Evolutionary conservation across 345 rosid species (phyloP), one percentile per base, ranked within the genome.

Genomic region (Pistacia vera): DNA sequence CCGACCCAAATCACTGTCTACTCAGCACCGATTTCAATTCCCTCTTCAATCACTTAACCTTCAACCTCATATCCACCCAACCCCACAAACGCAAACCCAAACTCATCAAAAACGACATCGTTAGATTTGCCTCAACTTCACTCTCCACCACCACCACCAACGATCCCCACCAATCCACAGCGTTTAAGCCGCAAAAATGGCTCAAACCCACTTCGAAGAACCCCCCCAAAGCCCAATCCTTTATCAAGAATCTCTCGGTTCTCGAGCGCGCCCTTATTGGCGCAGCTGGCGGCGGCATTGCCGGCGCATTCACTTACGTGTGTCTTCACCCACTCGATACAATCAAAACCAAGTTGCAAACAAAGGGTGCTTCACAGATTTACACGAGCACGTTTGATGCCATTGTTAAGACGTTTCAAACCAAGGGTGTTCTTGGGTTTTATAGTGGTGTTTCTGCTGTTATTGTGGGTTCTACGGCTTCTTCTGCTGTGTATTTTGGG

Each of bases 361-460:
- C 99, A 0, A 93, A 87, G 85, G 99, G 95, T 36, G 97, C 97
- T 0, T 86, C 98, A 33, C 81, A 88, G 81, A 54, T 92, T 30
- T 95, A 93, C 76, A 78, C 75, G 14, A 87, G 73, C 86, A 81
- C 93, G 3, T 75, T 92, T 68, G 98, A 95, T 66, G 98, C 93
- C 7, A 71, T 92, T 6, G 86, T 74, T 30, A 95, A 93, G 59
- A 93, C 98, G 0, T 92, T 95, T 70, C 95, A 88, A 65, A 75
- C 85, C 12, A 92, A 83, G 74, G 99, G 98, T n/a, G 73, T 95
- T 66, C 72, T 87, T 57, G 99, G 99, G 48, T 93, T 95, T 77
- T 95, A 93, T 73, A 86, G 97, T 11, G 99, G 99, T 38, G 86
- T 93, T 36, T 93, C 99, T 12, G 97, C 99, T 16, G 99, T 93